Conservation (phyloP, 192 early-diverging fungal species). For the Coemansia sp. region DNA sequence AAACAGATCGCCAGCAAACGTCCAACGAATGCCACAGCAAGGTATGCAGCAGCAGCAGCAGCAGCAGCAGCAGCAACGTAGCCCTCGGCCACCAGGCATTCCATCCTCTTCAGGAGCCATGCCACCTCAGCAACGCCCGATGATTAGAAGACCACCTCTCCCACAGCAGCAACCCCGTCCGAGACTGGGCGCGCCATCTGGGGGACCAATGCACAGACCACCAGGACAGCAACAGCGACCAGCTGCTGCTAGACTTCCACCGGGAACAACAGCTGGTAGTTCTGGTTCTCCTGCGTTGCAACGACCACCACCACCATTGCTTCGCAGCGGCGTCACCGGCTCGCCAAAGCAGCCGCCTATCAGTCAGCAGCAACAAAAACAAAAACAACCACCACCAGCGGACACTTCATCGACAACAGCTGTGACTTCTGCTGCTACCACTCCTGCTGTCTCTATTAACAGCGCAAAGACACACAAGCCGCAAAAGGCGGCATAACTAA, state of each 20-base stretch:
- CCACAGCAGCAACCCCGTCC: conserved; percentile 8
- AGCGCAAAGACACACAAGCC: conserved; percentile 1
- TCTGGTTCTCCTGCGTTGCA: background rate
- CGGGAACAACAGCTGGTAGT: background rate
- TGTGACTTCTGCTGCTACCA: background rate
- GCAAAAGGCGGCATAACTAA: conserved; percentile 3
- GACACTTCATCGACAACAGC: background rate
- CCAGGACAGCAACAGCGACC: background rate
- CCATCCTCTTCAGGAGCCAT: background rate
- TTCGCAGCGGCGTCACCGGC: background rate
- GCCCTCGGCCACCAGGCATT: too few relatives aligned
- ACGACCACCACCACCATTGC: background rate
- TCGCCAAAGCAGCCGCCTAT: background rate
- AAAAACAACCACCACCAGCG: background rate
- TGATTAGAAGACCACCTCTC: background rate
- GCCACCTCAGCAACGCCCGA: background rate
- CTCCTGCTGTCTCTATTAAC: background rate
- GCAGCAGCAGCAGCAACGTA: too few relatives aligned
- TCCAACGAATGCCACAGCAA: background rate
- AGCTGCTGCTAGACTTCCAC: background rate
- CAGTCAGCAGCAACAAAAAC: background rate
- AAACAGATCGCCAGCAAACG: background rate
- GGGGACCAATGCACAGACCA: background rate
- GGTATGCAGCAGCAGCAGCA: background rate
- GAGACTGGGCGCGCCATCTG: background rate